Conservation (phyloP, 1,284 basidiomycete species). For the Spongispora temasekensis region DNA sequence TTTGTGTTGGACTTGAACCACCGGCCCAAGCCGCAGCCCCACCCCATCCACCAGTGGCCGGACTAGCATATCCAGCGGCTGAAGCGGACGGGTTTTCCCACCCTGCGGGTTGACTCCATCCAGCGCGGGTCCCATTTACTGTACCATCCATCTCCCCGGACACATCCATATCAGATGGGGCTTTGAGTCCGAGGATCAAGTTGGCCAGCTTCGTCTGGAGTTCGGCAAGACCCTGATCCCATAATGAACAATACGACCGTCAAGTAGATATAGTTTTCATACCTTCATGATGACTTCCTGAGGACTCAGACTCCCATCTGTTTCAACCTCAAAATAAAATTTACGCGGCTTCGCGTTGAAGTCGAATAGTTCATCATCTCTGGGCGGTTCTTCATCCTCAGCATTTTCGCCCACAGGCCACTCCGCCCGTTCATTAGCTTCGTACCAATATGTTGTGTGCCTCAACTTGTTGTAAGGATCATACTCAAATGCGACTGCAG, state of each 20-base stretch:
- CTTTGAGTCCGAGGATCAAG: constrained; percentile 73
- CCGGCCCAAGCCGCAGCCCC: constrained; percentile 30
- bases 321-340: constrained; percentile 93
- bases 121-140: constrained; percentile 35
- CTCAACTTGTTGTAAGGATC: constrained; percentile 97
- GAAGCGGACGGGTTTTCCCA: constrained; percentile 26
- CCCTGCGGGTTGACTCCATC: constrained; percentile 23
- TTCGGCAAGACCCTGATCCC: constrained; percentile 69
- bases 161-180: constrained; percentile 58
- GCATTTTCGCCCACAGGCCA: constrained; percentile 86
- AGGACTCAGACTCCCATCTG: constrained; percentile 85
- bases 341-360: constrained; percentile 84
- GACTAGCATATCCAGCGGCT: constrained; percentile 37
- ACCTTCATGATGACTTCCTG: constrained; percentile 89
- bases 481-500: constrained; percentile 96
- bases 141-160: constrained; percentile 36
- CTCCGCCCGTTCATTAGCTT: constrained; percentile 75
- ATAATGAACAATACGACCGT: not conserved
- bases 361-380: constrained; percentile 83
- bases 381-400: constrained; percentile 77
- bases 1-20: constrained; percentile 33
- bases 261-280: constrained; percentile 11
- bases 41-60: constrained; percentile 40
- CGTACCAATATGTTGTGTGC: constrained; percentile 97
- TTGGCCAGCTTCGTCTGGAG: constrained; percentile 82